Conservation (phyloP, 1,284 basidiomycete genomes). For the Trichosporon sp. region DNA sequence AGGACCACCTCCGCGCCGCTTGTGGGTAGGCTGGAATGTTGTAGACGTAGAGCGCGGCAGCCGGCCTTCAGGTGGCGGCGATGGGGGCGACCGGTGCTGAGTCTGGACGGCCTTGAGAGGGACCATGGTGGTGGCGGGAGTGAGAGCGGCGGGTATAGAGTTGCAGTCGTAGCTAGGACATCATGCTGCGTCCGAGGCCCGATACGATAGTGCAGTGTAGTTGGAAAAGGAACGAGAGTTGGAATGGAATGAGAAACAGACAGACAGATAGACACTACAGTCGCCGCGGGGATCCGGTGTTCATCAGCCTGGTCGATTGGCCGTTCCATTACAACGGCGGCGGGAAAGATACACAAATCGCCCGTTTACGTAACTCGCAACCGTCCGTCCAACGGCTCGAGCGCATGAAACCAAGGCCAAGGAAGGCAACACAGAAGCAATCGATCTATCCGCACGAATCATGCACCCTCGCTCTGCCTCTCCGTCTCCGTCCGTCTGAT, state of each 20-base stretch:
- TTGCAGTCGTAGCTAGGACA: neutral
- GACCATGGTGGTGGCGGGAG: neutral
- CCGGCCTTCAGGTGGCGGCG: neutral
- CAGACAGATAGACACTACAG: no score
- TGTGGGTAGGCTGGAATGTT: neutral
- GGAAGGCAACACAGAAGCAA: neutral
- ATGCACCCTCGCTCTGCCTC: no score
- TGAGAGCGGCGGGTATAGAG: neutral
- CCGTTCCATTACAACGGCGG: neutral
- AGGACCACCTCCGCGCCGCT: neutral
- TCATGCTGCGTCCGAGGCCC: neutral
- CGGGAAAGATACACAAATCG: neutral
- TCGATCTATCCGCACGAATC: neutral
- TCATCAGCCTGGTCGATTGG: neutral
- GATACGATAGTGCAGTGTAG: neutral
- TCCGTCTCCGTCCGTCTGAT: neutral
- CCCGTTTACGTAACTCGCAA: neutral
- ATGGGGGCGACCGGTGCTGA: neutral
- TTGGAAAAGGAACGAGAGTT: neutral
- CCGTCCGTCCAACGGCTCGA: neutral
- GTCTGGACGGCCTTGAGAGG: neutral
- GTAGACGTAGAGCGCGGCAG: neutral
- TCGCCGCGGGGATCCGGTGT: neutral
- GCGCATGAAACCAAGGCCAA: neutral
- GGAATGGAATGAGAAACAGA: neutral